These are phyloP conservation scores for Pseudoturritis turrita DNA, from an alignment of 345 rosid species.

Conservation along the genomic window DNA sequence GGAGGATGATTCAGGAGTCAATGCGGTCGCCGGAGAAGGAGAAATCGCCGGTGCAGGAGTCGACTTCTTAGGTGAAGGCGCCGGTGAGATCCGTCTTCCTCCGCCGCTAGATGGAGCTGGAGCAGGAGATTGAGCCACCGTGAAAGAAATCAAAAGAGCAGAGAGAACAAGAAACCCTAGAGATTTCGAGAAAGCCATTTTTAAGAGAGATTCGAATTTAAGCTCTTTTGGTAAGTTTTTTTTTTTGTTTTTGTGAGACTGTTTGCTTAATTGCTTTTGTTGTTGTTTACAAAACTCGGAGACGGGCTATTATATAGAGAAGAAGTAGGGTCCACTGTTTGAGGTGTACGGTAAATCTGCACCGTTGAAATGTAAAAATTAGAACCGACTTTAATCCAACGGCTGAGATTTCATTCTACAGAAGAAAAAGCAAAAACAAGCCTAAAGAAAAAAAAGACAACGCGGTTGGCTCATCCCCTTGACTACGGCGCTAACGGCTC, in stretches of 20 bases:
- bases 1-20: slow-evolving; percentile 18
- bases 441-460: not conserved
- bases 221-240: not conserved
- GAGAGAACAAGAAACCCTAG: slow-evolving; percentile 15
- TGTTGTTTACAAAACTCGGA: not conserved
- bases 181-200: slow-evolving; percentile 11
- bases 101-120: slow-evolving; percentile 30
- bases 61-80: slow-evolving; percentile 17
- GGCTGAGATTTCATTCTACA: not conserved
- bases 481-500: slow-evolving; percentile 39
- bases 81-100: slow-evolving; percentile 29
- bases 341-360: not conserved
- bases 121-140: slow-evolving; percentile 35
- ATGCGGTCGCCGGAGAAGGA: slow-evolving; percentile 23
- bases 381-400: slow-evolving; percentile 18
- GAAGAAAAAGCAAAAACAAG: not conserved
- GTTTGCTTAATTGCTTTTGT: not conserved
- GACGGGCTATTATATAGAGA: not conserved
- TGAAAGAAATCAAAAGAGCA: slow-evolving; percentile 12
- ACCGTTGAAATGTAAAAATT: not conserved
- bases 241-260: not conserved
- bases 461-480: slow-evolving; percentile 23
- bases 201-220: not conserved
- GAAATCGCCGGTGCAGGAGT: slow-evolving; percentile 6
- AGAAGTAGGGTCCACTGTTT: not conserved